Conservation (phyloP, 2,329 filamentous ascomycete species). For the Paracoccidioides lutzii region DNA sequence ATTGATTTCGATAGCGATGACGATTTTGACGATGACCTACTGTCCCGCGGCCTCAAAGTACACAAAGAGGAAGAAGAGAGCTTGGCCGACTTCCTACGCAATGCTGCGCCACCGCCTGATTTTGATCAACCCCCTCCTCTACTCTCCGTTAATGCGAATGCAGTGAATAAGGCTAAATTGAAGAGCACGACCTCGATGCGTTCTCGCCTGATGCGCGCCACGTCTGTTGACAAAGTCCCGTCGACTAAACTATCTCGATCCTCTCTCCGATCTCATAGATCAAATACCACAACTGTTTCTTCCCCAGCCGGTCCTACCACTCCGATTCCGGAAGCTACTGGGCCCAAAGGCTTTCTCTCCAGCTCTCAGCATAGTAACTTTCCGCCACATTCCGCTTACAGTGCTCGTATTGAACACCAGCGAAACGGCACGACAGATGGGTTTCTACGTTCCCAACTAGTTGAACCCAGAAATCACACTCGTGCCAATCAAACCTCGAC, state of each 20-base stretch:
- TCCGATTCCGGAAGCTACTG: conserved; percentile 2
- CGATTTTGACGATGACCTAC: conserved; percentile 46
- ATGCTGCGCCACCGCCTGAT: conserved; percentile 29
- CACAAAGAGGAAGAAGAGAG: conserved; percentile 34
- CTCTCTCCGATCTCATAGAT: conserved; percentile 20
- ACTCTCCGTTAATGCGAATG: conserved; percentile 14
- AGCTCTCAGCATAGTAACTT: conserved; percentile 22
- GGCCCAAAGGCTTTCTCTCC: conserved; percentile 6
- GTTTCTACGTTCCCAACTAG: conserved; percentile 13
- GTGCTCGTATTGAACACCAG: conserved; percentile 26
- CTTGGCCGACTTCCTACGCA: conserved; percentile 36
- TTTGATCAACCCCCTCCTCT: conserved; percentile 22
- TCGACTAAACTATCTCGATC: conserved; percentile 21
- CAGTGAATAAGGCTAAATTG: conserved; percentile 7
- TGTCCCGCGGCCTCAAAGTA: conserved; percentile 17
- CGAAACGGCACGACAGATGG: conserved; percentile 17
- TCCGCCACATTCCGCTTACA: conserved; percentile 23
- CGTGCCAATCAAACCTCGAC: conserved; percentile 34
- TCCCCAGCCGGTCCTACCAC: background rate
- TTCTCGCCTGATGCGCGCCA: conserved; percentile 23
- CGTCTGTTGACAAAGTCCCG: conserved; percentile 19
- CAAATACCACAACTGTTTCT: conserved; percentile 2
- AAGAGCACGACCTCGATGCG: conserved; percentile 20
- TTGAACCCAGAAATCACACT: conserved; percentile 12
- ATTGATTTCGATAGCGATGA: conserved; percentile 65